Evolutionary conservation across 352 stramenopile species (phyloP), one percentile per base, ranked within the genome.

Genomic region (Globisporangium paroecandrum): DNA sequence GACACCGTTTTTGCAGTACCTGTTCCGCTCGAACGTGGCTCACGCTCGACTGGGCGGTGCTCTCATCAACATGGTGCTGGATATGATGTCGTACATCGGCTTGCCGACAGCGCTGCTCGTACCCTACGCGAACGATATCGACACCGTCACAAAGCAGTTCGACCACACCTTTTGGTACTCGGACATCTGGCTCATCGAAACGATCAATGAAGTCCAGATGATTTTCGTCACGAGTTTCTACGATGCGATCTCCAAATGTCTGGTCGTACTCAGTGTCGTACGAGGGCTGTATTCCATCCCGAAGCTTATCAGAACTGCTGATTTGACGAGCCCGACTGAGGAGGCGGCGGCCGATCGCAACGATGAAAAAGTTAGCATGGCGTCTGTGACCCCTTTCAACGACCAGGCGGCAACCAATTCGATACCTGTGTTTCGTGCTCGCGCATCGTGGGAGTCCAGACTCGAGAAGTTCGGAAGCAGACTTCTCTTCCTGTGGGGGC

Each of bases 241-340:
- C 43, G 69, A 77, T 18, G 69, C 53, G 3, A 22, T 73, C 3
- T 65, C 62, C 34, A 71, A 66, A 54, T 75, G 68, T 25, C 65
- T 75, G 13, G 73, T 75, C 46, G 69, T 34, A n/a, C 43, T 82
- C 4, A 77, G 76, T 29, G 78, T 82, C 68, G 7, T 36, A 2
- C 22, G 65, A 18, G 64, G 65, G 4, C 38, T 77, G 6, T 69
- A 63, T 18, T 59, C 72, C 20, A 66, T 73, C 22, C 59, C 72
- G 15, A 68, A 60, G 46, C 75, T 67, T 10, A 47, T 61, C 58
- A 71, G 8, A 13, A 69, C 20, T 4, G 29, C 56, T 20, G 56
- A 61, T 61, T 49, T 49, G 15, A n/a, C 56, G 9, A 47, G 56
- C n/a, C 32, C 38, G 34, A 10, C 13, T 38, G 54, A 67, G 8